phyloP scores from a whole-genome alignment of 1,139 yeast species.

The Magnusiomyces suaveolens region DNA sequence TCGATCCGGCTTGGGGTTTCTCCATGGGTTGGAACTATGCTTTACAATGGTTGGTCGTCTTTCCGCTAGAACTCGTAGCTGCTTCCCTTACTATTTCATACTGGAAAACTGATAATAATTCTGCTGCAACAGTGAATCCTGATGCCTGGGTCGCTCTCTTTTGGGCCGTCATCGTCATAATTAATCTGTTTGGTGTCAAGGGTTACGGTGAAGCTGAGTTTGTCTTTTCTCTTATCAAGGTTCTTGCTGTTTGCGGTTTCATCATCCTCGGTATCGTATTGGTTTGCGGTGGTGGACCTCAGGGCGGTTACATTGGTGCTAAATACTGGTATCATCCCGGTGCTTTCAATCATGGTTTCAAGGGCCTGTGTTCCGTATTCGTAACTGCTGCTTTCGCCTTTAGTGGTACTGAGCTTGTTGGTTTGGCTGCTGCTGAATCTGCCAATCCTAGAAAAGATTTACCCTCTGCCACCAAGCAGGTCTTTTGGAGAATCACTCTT shows the following conservation, averaged over 20 bases:
- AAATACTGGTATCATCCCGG: slow-evolving; percentile 57
- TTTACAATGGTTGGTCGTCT: slow-evolving; percentile 62
- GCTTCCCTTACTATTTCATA: slow-evolving; percentile 60
- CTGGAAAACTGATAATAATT: slow-evolving; percentile 50
- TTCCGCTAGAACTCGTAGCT: slow-evolving; percentile 69
- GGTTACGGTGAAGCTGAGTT: slow-evolving; percentile 74
- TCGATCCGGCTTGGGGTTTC: slow-evolving; percentile 62
- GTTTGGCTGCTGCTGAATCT: slow-evolving; percentile 77
- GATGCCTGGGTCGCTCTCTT: slow-evolving; percentile 62
- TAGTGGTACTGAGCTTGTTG: slow-evolving; percentile 72
- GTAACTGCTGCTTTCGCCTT: slow-evolving; percentile 81
- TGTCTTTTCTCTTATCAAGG: slow-evolving; percentile 48
- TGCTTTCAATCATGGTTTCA: slow-evolving; percentile 54
- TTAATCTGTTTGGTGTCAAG: slow-evolving; percentile 60
- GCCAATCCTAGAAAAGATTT: slow-evolving; percentile 56
- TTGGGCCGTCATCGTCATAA: slow-evolving; percentile 46
- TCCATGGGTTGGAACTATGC: slow-evolving; percentile 79
- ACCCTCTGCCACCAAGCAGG: slow-evolving; percentile 60
- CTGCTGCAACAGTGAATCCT: slow-evolving; percentile 38
- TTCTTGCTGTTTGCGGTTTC: slow-evolving; percentile 54
- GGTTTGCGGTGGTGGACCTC: slow-evolving; percentile 58
- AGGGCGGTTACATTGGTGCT: slow-evolving; percentile 50
- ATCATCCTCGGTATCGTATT: slow-evolving; percentile 50
- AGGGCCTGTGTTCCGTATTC: slow-evolving; percentile 71
- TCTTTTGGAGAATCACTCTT: slow-evolving; percentile 60